phyloP scores from a whole-genome alignment of 2,329 filamentous ascomycete species.

The Gliomastix tumulicola region DNA sequence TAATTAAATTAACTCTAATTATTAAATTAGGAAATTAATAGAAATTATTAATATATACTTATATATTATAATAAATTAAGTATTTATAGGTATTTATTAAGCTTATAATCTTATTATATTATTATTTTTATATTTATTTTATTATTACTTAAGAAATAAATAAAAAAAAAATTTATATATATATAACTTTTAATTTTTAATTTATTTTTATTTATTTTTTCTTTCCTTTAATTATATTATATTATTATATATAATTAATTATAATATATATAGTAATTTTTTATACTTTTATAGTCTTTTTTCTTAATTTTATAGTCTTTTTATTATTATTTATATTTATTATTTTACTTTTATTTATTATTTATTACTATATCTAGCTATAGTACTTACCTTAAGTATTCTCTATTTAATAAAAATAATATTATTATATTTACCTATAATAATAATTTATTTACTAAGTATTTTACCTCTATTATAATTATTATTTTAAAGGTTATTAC shows the following conservation, averaged over 20 bases:
- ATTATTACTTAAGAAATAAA: neutral
- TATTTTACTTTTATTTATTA: neutral
- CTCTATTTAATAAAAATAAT: neutral
- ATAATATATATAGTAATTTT: neutral
- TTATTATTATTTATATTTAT: too few species aligned
- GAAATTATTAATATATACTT: neutral
- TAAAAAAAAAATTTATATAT: neutral
- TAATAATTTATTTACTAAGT: too few species aligned
- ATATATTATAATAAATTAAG: neutral
- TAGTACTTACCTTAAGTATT: neutral
- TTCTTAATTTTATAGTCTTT: neutral
- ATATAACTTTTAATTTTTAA: neutral
- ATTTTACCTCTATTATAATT: too few species aligned
- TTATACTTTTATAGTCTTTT: neutral
- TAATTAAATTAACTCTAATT: neutral
- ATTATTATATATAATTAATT: neutral
- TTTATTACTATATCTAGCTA: neutral
- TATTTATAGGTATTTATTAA: neutral
- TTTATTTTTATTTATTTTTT: neutral
- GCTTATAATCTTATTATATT: neutral
- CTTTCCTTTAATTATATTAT: neutral
- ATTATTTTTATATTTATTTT: neutral
- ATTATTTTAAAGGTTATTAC: too few species aligned
- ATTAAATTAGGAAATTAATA: too few species aligned
- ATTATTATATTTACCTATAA: too few species aligned